Evolutionary conservation across 768 basidiomycete genomes (phyloP), one percentile per base, ranked within the genome.

Genomic region (Collybiopsis confluens): DNA sequence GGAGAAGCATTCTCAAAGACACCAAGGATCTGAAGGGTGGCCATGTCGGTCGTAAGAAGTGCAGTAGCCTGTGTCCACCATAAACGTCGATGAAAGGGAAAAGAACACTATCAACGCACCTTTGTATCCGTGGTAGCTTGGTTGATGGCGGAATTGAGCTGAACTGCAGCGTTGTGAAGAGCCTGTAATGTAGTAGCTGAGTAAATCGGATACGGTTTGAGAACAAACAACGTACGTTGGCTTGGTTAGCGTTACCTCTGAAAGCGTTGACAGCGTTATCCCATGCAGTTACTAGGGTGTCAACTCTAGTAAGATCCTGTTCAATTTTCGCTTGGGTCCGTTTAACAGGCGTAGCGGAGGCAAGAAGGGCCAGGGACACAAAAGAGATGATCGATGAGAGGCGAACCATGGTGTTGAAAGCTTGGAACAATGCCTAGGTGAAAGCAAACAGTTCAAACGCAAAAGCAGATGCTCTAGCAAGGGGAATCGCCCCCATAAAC

Each of bases 211-310:
- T 4, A 13, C 2, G 7, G 24, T 21, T n/a, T 4, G 24, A 4
- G 8, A 44, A 6, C 20, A 23, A 21, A 20, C 18, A 8, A 28
- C 26, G 8, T 46, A 46, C 45, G 13, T 46, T 20, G 2, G 45
- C 45, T 46, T 46, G 45, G 18, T 26, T 45, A 15, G 23, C 16
- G 30, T 24, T 45, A 13, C 44, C 24, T 13, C 20, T 45, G 24
- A 45, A 45, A n/a, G 44, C 44, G 13, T 45, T 45, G 20, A 45
- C 44, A 16, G 26, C 30, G 44, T 45, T 45, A 45, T 27, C 44
- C 44, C 44, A 45, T 8, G 44, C 30, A 4, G 44, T 16, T 8
- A 45, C 30, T n/a, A 45, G 11, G 2, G 44, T 5, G 13, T 45
- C 44, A 18, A 45, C 44, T 45, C 24, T 45, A 10, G 44, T 16